Evolutionary conservation across 176 grass and related monocot genomes (phyloP), one percentile per base, ranked within the genome.

Genomic region (Areca catechu): DNA sequence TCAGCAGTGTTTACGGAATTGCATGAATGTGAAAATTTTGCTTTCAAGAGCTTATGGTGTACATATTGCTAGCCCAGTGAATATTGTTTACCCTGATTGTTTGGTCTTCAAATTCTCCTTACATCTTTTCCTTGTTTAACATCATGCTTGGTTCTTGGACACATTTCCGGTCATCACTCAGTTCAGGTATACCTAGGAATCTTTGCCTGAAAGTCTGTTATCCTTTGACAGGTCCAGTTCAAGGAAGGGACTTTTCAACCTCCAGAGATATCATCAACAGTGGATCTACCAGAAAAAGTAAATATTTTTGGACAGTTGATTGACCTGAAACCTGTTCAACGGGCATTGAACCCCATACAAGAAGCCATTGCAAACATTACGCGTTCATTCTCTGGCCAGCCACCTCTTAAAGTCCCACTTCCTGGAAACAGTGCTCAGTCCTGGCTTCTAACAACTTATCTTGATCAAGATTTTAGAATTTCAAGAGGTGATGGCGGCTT

Each of bases 401-500:
- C 83, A 52, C 83, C 93, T 58, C 75, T 97, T 3, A 91, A 88
- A 79, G 28, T 91, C 47, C 69, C 78, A 0, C 72, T 97, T 48
- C 80, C 83, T 1, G 57, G 85, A 75, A 85, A 82, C 67, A 71
- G 76, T 60, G 78, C 57, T 3, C 58, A 43, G 49, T 88, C 93
- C 0, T 92, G 93, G 86, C 93, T 97, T 65, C 55, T 97, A 84
- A 97, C 78, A 17, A 97, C 93, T 29, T 92, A 91, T 76, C 75
- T 97, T 4, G 87, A 97, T 56, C 75, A 85, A 58, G 87, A 97
- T 51, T 69, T 97, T 7, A 91, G 93, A 70, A 85, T 97, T 60
- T 97, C 93, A 1, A 91, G 84, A 71, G 87, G 93, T 0, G 87
- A 97, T 34, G 93, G 93, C 3, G 86, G 93, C 16, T 55, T 97